Evolutionary conservation across 1,284 basidiomycete genomes (phyloP), one percentile per base, ranked within the genome.

Genomic region (Ganoderma boninense): DNA sequence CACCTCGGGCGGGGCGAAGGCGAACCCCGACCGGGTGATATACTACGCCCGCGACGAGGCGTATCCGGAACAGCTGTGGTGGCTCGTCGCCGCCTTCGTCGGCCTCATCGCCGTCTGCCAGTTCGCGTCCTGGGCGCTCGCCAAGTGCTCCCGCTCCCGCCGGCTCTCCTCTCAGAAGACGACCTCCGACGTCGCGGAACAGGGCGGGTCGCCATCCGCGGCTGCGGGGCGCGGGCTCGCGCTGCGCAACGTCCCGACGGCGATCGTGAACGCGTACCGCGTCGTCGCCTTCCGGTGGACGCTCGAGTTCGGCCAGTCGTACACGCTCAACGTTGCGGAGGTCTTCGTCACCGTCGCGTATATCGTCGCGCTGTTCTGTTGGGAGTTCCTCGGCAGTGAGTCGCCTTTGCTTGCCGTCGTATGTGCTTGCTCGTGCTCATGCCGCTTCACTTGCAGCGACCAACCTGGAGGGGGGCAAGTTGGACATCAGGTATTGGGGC

Each of bases 361-460:
- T 68, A 79, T 87, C 26, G 77, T 78, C 23, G 81, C 84, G 0
- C 75, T 90, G 13, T 83, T 87, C 63, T 79, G 79, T 0, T 89
- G 86, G 85, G 80, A 84, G 0, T 84, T 90, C 42, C 76, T 84
- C 32, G 85, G 87, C 64, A 83, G 89, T 89, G 73, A 70, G 86
- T 78, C 38, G 78, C 40, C 49, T 56, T 29, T 16, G 4, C n/a
- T 49, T 10, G 14, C n/a, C 7, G 13, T 18, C 10, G 4, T 11
- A 7, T 18, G 2, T 35, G 35, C 35, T 10, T 26, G 11, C 20
- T 5, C 57, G 69, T 43, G 65, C 68, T 35, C 57, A 38, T 8
- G 20, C 23, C 42, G 44, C 49, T 23, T 26, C 4, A 7, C 38
- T 38, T 38, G 38, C 61, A 89, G 87, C 83, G 2, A 84, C 82